These are phyloP conservation scores for Antarctomyces pellizariae DNA, from an alignment of 495 filamentous ascomycete genomes.

Conservation along the genomic window DNA sequence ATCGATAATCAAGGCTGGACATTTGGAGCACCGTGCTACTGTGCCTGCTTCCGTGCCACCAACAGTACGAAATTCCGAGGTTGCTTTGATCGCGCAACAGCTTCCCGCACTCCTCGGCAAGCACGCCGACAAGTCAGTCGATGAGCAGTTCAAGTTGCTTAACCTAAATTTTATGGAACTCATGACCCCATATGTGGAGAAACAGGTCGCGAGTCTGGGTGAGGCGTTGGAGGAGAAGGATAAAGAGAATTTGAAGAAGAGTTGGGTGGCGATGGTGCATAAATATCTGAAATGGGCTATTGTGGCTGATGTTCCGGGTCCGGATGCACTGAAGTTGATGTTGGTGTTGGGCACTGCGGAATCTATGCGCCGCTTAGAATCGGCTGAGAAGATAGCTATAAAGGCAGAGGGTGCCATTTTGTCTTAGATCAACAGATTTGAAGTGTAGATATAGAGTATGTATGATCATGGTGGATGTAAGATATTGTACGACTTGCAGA, in stretches of 20 bases:
- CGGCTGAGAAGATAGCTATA: slow-evolving; percentile 17
- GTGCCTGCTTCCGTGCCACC: slow-evolving; percentile 14
- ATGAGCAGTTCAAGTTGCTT: not conserved
- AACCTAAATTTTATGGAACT: not conserved
- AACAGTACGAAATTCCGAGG: slow-evolving; percentile 1
- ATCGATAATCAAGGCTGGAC: not conserved
- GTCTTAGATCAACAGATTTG: not conserved
- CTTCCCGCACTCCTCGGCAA: too few relatives aligned
- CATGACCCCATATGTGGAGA: slow-evolving; percentile 1
- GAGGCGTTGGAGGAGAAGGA: slow-evolving; percentile 27
- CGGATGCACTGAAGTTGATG: slow-evolving; percentile 33
- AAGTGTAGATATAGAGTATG: not conserved
- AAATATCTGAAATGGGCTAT: slow-evolving; percentile 47
- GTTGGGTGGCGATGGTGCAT: slow-evolving; percentile 19
- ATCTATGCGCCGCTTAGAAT: slow-evolving; percentile 27
- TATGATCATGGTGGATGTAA: not conserved
- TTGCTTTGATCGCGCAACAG: not conserved
- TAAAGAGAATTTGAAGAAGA: slow-evolving; percentile 9
- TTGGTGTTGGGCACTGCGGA: slow-evolving; percentile 36
- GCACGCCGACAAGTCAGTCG: too few relatives aligned
- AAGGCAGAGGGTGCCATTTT: too few relatives aligned
- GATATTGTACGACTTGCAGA: too few relatives aligned
- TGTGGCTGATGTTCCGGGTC: slow-evolving; percentile 30
- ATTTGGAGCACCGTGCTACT: slow-evolving; percentile 3
- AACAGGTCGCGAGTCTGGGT: slow-evolving; percentile 18